Base-by-base conservation (phyloP, 2,329 filamentous ascomycete genomes). In the Neonectria punicea region DNA sequence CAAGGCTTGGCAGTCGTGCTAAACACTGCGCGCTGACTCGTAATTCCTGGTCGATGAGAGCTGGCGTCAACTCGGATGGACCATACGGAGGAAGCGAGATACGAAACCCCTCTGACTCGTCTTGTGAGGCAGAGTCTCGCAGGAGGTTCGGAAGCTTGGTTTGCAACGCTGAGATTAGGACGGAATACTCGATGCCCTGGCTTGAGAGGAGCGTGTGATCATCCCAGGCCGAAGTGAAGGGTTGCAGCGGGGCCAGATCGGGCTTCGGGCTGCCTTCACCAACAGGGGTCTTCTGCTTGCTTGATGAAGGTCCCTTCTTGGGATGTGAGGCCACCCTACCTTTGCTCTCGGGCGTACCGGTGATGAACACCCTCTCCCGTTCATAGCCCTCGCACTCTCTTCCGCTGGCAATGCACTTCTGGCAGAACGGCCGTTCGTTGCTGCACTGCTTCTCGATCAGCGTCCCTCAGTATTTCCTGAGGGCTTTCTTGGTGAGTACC, bases 371-470 rank as follows among this genome's bases (percentile, higher is more conserved):
- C 16, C 85, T 85, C 73, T 90, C 85, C 43, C 86, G 81, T 72
- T 89, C 84, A 75, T 91, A 92, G 43, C 89, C 89, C 51, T 84
- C 84, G 70, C 89, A 91, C 62, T 83, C 76, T 49, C 87, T 81
- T 22, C 87, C 86, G 70, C 84, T 86, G 70, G 85, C 82, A 61
- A 83, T 79, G 74, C 89, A 91, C 73, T 89, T 90, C 59, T 83
- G 83, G 75, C 89, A 91, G 41, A 81, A 80, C 2, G 89, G 89
- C 4, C 85, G 84, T 63, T 86, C 83, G 67, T 89, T 88, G 77
- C 89, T 89, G 75, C 89, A 91, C 86, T 89, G 69, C 49, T 50
- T 47, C 22, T 41, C n/a, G 44, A 65, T 70, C 36, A 70, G 51
- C 20, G 49, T 43, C 50, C 13, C 28, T n/a, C 18, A 5, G 25